phyloP scores from a whole-genome alignment of 2,329 filamentous ascomycete species.

The Drechslerella coelobrocha region DNA sequence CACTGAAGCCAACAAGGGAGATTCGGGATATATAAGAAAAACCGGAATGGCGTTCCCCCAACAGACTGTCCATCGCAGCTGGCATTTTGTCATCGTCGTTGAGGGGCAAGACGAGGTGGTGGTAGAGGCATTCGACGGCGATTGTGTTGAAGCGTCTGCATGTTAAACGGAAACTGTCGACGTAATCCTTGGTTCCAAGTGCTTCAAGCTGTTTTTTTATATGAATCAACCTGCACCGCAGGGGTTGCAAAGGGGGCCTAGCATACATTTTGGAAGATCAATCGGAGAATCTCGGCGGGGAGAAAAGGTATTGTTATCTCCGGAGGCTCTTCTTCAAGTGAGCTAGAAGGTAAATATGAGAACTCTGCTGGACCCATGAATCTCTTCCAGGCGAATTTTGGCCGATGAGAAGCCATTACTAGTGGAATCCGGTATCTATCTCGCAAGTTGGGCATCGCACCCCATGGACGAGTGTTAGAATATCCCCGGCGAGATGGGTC shows the following conservation, averaged over 20 bases:
- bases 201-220: constrained; percentile 4
- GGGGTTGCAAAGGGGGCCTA: not conserved
- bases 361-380: too few species aligned
- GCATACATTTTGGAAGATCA: constrained; percentile 25
- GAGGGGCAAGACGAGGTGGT: constrained; percentile 4
- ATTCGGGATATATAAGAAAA: constrained; percentile 12
- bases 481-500: too few species aligned
- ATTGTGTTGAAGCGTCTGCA: constrained; percentile 33
- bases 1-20: not conserved
- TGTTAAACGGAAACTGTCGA: constrained; percentile 18
- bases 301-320: constrained; percentile 4
- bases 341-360: not conserved
- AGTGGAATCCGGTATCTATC: too few species aligned
- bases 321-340: not conserved
- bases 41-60: not conserved
- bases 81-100: constrained; percentile 11
- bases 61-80: not conserved
- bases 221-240: too few species aligned
- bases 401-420: too few species aligned
- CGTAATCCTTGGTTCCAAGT: not conserved
- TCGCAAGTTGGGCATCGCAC: too few species aligned
- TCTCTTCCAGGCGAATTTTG: too few species aligned
- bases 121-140: constrained; percentile 12
- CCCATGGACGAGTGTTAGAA: too few species aligned
- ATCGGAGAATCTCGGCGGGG: constrained; percentile 19